phyloP scores from a whole-genome alignment of 2,329 filamentous ascomycete species.

The Penicillium janthinellum region DNA sequence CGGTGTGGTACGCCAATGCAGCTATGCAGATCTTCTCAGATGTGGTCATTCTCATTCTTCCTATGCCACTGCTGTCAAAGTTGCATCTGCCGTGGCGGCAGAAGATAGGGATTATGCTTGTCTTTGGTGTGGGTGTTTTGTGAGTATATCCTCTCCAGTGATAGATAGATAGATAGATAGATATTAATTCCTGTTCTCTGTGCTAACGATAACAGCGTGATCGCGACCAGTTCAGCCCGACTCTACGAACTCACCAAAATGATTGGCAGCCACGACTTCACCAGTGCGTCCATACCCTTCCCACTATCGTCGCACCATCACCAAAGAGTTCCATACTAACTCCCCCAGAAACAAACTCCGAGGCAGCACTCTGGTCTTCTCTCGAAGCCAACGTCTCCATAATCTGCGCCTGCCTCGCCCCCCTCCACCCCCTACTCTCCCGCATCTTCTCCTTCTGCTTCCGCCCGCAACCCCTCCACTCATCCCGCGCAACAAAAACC shows the following conservation, averaged over 20 bases:
- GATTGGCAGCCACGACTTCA: conserved; percentile 19
- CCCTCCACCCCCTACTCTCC: conserved; percentile 30
- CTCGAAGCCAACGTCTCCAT: conserved; percentile 36
- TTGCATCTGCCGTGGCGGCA: conserved; percentile 27
- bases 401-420: conserved; percentile 35
- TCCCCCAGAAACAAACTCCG: conserved; percentile 23
- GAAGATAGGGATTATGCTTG: conserved; percentile 27
- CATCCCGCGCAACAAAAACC: conserved; percentile 17
- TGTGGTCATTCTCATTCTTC: conserved; percentile 29
- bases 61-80: conserved; percentile 28
- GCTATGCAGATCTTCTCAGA: conserved; percentile 32
- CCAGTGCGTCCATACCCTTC: conserved; percentile 17
- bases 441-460: conserved; percentile 29
- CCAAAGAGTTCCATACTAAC: not conserved
- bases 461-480: conserved; percentile 16
- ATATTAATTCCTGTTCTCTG: not conserved
- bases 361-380: conserved; percentile 34
- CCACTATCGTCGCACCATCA: no score
- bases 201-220: conserved; percentile 23
- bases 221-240: conserved; percentile 31
- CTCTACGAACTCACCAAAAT: conserved; percentile 23
- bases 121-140: conserved; percentile 35
- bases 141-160: conserved; percentile 12
- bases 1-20: conserved; percentile 35
- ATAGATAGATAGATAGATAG: not conserved